Evolutionary conservation across 2,329 filamentous ascomycete species (phyloP).

Genomic region (Dactylellina parvicollis): DNA sequence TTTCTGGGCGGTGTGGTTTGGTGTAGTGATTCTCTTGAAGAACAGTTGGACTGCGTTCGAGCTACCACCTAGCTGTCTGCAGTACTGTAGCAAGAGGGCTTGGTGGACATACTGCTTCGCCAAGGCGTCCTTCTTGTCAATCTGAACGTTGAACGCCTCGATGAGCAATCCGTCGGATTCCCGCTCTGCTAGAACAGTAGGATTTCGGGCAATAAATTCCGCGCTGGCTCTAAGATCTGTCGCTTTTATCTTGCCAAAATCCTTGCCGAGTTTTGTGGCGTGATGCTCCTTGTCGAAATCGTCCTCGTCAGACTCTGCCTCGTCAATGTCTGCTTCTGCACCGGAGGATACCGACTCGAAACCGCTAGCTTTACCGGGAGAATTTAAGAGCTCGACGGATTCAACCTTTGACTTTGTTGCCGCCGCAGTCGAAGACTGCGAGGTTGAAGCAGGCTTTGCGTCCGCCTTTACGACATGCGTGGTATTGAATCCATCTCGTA

Average conservation of each 20-base stretch:
- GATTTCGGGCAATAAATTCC: conserved; percentile 80
- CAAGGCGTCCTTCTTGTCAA: conserved; percentile 78
- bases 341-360: conserved; percentile 67
- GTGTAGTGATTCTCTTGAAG: conserved; percentile 91
- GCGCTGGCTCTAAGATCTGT: conserved; percentile 78
- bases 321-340: conserved; percentile 71
- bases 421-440: conserved; percentile 62
- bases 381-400: conserved; percentile 80
- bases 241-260: conserved; percentile 80
- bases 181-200: conserved; percentile 79
- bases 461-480: conserved; percentile 77
- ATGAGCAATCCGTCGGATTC: conserved; percentile 92
- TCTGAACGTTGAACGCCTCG: conserved; percentile 87
- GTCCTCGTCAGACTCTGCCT: conserved; percentile 64
- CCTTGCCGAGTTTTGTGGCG: conserved; percentile 78
- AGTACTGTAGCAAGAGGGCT: conserved; percentile 91
- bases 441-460: conserved; percentile 6
- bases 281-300: conserved; percentile 78
- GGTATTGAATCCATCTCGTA: conserved; percentile 89
- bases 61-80: conserved; percentile 79
- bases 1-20: conserved; percentile 86
- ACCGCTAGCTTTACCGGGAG: conserved; percentile 64
- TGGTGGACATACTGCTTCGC: conserved; percentile 91
- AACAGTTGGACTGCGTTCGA: conserved; percentile 85
- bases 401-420: conserved; percentile 63